Evolutionary conservation across 2,329 filamentous ascomycete species (phyloP).

Genomic region (Cordyceps javanica): DNA sequence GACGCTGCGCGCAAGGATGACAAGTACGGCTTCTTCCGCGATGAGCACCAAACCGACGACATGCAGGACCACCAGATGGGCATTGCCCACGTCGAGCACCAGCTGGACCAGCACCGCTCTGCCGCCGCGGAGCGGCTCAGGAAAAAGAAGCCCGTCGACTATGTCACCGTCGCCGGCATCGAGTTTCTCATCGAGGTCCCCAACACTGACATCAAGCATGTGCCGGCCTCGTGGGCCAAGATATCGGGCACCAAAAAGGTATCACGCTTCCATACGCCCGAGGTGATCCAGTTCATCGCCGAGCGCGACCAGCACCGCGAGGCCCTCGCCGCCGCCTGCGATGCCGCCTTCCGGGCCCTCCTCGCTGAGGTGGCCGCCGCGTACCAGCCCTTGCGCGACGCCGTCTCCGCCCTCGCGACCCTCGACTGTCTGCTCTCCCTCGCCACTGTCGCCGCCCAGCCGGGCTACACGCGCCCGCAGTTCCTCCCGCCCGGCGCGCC

Average conservation of each 20-base stretch:
- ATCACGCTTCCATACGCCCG: slow-evolving; percentile 89
- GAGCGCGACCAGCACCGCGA: slow-evolving; percentile 95
- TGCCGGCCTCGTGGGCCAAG: slow-evolving; percentile 92
- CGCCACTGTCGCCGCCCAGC: slow-evolving; percentile 74
- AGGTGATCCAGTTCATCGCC: slow-evolving; percentile 73
- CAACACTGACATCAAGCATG: slow-evolving; percentile 73
- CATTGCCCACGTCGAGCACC: slow-evolving; percentile 87
- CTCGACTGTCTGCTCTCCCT: slow-evolving; percentile 88
- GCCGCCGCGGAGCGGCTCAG: slow-evolving; percentile 67
- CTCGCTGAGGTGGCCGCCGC: slow-evolving; percentile 69
- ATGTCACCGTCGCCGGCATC: slow-evolving; percentile 80
- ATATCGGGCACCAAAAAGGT: slow-evolving; percentile 90
- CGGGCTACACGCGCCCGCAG: slow-evolving; percentile 77
- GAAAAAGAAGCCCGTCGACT: slow-evolving; percentile 60
- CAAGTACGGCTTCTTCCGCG: slow-evolving; percentile 90
- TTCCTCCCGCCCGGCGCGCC: slow-evolving; percentile 56
- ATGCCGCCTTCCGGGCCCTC: slow-evolving; percentile 69
- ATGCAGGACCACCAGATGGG: slow-evolving; percentile 85
- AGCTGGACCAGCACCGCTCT: slow-evolving; percentile 70
- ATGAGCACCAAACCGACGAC: slow-evolving; percentile 78
- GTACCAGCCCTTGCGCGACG: slow-evolving; percentile 86
- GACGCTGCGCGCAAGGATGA: slow-evolving; percentile 80
- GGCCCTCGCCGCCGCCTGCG: slow-evolving; percentile 84
- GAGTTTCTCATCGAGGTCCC: slow-evolving; percentile 92
- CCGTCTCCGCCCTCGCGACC: slow-evolving; percentile 75